These are phyloP conservation scores for Pyrenophora tritici-repentis DNA, from an alignment of 2,329 filamentous ascomycete species.

Conservation along the genomic window DNA sequence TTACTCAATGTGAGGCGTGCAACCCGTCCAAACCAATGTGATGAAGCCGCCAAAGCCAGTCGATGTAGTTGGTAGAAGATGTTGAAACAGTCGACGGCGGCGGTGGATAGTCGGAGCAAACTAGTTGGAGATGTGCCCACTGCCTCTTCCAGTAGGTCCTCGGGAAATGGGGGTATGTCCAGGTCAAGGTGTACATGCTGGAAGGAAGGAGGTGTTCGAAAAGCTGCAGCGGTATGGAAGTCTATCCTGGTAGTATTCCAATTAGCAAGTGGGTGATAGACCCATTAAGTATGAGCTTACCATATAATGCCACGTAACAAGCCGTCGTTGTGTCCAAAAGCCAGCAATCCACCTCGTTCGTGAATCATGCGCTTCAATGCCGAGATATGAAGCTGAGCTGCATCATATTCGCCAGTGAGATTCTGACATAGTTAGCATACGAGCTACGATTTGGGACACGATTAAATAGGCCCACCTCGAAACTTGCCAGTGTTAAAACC, in stretches of 20 bases:
- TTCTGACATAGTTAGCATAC: constrained; percentile 19
- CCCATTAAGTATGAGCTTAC: constrained; percentile 9
- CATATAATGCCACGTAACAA: constrained; percentile 31
- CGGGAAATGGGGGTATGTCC: constrained; percentile 23
- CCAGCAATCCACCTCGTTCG: constrained; percentile 26
- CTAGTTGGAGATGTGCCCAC: constrained; percentile 29
- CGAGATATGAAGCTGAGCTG: constrained; percentile 21
- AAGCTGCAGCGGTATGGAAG: constrained; percentile 30
- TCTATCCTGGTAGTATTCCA: constrained; percentile 26
- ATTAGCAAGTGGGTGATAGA: neutral
- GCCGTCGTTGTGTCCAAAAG: constrained; percentile 33
- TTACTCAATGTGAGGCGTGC: constrained; percentile 24
- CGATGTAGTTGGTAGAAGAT: constrained; percentile 35
- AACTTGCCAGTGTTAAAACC: constrained; percentile 31
- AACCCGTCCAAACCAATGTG: constrained; percentile 19
- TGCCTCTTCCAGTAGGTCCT: constrained; percentile 26
- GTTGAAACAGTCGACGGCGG: constrained; percentile 31
- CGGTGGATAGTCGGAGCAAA: constrained; percentile 25
- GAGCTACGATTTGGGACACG: neutral
- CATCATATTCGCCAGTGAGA: constrained; percentile 31
- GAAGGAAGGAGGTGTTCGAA: constrained; percentile 25
- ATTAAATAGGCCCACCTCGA: constrained; percentile 22
- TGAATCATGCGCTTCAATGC: constrained; percentile 30
- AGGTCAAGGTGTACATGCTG: constrained; percentile 23
- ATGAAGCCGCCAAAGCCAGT: constrained; percentile 26